These are phyloP conservation scores for Eudorina sp. DNA, from an alignment of 139 green algal genomes.

Conservation along the genomic window DNA sequence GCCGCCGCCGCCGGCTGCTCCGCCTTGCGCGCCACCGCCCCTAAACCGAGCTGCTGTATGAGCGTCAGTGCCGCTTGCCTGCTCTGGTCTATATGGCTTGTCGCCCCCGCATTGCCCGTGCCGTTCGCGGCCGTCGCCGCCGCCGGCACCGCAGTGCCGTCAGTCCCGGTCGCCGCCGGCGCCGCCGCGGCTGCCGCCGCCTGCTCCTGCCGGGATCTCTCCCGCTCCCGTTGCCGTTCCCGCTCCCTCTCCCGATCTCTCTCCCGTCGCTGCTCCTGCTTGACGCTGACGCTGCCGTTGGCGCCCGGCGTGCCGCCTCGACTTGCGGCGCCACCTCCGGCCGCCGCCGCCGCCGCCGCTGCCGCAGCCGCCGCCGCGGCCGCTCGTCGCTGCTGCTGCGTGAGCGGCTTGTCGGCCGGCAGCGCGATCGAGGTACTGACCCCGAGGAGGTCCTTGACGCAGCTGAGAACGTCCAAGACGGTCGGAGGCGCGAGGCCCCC, in stretches of 20 bases:
- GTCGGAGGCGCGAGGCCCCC: slow-evolving; percentile 41
- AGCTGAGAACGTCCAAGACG: slow-evolving; percentile 40
- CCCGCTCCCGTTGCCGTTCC: not conserved
- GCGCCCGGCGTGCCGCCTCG: not conserved
- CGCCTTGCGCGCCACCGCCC: not conserved
- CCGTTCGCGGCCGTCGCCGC: not conserved
- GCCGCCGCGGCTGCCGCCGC: not conserved
- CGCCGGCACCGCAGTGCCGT: not conserved
- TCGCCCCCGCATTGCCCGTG: not conserved
- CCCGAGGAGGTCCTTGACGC: slow-evolving; percentile 47
- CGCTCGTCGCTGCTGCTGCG: slow-evolving; percentile 41
- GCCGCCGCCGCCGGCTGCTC: not conserved
- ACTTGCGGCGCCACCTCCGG: not conserved
- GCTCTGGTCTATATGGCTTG: not conserved
- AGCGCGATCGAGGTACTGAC: slow-evolving; percentile 11
- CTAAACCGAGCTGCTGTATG: not conserved
- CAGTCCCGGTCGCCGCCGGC: not conserved
- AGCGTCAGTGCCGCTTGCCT: not conserved
- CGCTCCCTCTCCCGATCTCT: not conserved
- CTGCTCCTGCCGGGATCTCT: too few relatives aligned
- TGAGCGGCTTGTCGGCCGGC: slow-evolving; percentile 37
- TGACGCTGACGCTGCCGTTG: not conserved
- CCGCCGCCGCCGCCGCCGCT: not conserved
- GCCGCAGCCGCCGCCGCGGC: slow-evolving; percentile 3
- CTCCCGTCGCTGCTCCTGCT: not conserved